A percentile compares a stretch with the other conserved stretches of the same genome.
Evolutionary conservation across 768 basidiomycete species (phyloP).

Genomic region (Suillus spraguei): DNA sequence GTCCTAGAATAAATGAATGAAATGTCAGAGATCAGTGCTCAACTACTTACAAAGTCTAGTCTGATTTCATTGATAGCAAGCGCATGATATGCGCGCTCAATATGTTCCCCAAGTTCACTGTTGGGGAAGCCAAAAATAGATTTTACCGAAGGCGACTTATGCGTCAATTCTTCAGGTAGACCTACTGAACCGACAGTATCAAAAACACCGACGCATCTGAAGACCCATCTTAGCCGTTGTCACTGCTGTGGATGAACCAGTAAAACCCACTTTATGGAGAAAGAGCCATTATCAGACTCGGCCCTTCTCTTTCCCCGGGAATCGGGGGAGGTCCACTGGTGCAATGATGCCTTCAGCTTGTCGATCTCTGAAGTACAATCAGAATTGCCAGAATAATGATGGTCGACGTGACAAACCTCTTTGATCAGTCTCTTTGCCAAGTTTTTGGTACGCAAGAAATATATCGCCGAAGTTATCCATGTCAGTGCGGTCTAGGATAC

Average conservation of each 20-base stretch:
- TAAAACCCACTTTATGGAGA: constrained; percentile 60
- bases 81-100: constrained; percentile 69
- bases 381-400: neutral
- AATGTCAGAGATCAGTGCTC: neutral
- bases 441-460: constrained; percentile 61
- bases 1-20: constrained; percentile 39
- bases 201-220: constrained; percentile 71
- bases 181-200: constrained; percentile 80
- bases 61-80: constrained; percentile 70
- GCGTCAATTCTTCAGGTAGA: constrained; percentile 64
- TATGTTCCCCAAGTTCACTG: constrained; percentile 57
- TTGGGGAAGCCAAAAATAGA: constrained; percentile 70
- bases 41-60: constrained; percentile 61
- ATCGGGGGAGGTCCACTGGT: constrained; percentile 53
- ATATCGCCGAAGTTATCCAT: constrained; percentile 75
- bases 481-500: constrained; percentile 66
- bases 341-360: constrained; percentile 45
- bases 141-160: constrained; percentile 43
- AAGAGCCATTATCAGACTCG: constrained; percentile 45
- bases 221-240: constrained; percentile 10
- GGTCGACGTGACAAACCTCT: constrained; percentile 37
- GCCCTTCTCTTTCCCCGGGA: constrained; percentile 59
- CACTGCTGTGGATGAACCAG: neutral
- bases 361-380: constrained; percentile 34
- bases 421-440: constrained; percentile 54